Percentiles rank a stretch among this genome's conserved stretches.
These are phyloP conservation scores for Hypoxylon rickii DNA, from an alignment of 495 filamentous ascomycete species.

Conservation along the genomic window DNA sequence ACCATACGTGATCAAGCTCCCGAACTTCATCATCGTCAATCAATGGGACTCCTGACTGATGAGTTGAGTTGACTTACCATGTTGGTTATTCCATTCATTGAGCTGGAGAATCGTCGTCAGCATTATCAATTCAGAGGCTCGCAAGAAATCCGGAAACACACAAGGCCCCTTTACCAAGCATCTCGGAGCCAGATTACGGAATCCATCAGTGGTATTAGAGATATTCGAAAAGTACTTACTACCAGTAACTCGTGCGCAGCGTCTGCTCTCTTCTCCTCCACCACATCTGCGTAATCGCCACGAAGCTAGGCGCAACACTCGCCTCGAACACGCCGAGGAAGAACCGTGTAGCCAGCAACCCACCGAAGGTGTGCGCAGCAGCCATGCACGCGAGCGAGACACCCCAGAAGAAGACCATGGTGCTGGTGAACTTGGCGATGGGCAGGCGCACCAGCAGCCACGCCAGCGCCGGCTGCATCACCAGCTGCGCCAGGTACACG, in stretches of 20 bases:
- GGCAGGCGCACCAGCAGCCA: slow-evolving; percentile 46
- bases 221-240: slow-evolving; percentile 35
- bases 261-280: slow-evolving; percentile 65
- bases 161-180: too few relatives aligned
- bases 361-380: slow-evolving; percentile 40
- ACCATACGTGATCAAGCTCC: slow-evolving; percentile 50
- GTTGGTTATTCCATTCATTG: slow-evolving; percentile 61
- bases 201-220: too few relatives aligned
- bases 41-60: not conserved
- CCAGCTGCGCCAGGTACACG: slow-evolving; percentile 37
- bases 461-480: slow-evolving; percentile 35
- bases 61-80: slow-evolving; percentile 44
- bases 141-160: too few relatives aligned
- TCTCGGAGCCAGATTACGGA: too few relatives aligned
- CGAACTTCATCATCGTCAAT: slow-evolving; percentile 10
- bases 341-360: slow-evolving; percentile 38
- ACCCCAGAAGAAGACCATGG: slow-evolving; percentile 37
- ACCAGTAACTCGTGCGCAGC: slow-evolving; percentile 61
- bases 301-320: slow-evolving; percentile 56
- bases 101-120: slow-evolving; percentile 32
- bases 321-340: slow-evolving; percentile 41
- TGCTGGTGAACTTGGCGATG: slow-evolving; percentile 36
- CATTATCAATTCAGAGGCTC: too few relatives aligned
- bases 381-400: slow-evolving; percentile 32
- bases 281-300: slow-evolving; percentile 68